Percentiles rank a stretch among this genome's conserved stretches.
Conservation (phyloP, 495 filamentous ascomycete species). For the Parmelia sp. region DNA sequence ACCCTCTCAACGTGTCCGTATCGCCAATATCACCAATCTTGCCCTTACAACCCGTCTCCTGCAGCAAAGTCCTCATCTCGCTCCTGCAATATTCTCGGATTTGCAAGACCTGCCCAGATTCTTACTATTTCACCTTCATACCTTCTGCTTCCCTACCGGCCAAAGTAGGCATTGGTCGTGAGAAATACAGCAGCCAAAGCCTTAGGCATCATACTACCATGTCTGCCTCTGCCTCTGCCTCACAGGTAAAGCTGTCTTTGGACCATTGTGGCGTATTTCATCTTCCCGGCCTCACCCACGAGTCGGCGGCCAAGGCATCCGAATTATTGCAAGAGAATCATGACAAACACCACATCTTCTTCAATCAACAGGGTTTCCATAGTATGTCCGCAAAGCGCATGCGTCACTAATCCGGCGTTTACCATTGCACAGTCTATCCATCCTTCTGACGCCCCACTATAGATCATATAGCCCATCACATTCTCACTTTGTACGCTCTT, state of each 20-base stretch:
- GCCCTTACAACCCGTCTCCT: too few relatives aligned
- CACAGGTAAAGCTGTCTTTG: constrained; percentile 20
- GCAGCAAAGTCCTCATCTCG: not conserved
- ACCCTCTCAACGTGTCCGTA: too few relatives aligned
- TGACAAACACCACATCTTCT: constrained; percentile 71
- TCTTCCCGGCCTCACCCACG: constrained; percentile 43
- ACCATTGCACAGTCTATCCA: too few relatives aligned
- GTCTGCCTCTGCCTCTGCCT: constrained; percentile 13
- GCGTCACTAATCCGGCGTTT: too few relatives aligned
- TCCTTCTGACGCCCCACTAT: not conserved
- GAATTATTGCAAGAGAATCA: constrained; percentile 69
- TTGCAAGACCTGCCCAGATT: not conserved
- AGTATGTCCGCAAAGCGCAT: constrained; percentile 40
- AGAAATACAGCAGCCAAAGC: not conserved
- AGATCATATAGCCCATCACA: constrained; percentile 65
- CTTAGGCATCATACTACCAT: not conserved
- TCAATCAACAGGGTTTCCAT: constrained; percentile 62
- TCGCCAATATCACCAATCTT: too few relatives aligned
- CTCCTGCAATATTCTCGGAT: not conserved
- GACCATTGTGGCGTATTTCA: constrained; percentile 46
- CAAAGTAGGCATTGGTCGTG: not conserved
- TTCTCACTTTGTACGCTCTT: constrained; percentile 72
- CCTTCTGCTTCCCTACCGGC: not conserved
- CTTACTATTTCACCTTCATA: not conserved
- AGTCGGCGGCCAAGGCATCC: constrained; percentile 53